These are phyloP conservation scores for Mucor racemosus DNA, from an alignment of 371 early-diverging fungal genomes.

Conservation along the genomic window DNA sequence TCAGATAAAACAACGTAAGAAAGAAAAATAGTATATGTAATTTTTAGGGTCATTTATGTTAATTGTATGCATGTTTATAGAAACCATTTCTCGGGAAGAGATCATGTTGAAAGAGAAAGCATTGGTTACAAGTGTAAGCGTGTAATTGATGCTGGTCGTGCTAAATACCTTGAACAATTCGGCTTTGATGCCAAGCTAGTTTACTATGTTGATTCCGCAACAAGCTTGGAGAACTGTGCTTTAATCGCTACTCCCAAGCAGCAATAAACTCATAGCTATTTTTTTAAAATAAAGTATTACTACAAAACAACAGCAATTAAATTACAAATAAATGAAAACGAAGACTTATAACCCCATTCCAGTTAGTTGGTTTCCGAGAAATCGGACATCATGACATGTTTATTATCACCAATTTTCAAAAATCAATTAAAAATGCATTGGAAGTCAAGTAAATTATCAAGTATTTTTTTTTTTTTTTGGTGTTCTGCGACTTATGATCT, in stretches of 20 bases:
- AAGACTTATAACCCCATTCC: no score
- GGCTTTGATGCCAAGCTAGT: constrained; percentile 68
- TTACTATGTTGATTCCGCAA: constrained; percentile 67
- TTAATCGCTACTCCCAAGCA: constrained; percentile 56
- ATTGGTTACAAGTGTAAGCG: constrained; percentile 81
- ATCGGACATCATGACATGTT: no score
- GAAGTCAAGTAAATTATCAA: no score
- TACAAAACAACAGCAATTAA: no score
- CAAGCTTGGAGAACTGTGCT: constrained; percentile 76
- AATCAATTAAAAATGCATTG: no score
- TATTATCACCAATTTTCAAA: no score
- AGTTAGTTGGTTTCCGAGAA: no score
- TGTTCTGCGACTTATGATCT: no score
- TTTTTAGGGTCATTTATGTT: no score
- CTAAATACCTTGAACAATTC: constrained; percentile 54
- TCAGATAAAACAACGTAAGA: constrained; percentile 53
- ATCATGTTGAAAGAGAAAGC: constrained; percentile 61
- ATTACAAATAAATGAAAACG: no score
- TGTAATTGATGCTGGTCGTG: constrained; percentile 71
- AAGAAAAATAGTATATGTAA: background rate
- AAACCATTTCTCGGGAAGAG: constrained; percentile 65
- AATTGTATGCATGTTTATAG: background rate
- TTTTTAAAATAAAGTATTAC: no score
- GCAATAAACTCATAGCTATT: background rate
- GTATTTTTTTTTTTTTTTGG: no score